Evolutionary conservation across 805 yeast genomes (phyloP), one percentile per base, ranked within the genome.

Genomic region (Starmera caribaea): DNA sequence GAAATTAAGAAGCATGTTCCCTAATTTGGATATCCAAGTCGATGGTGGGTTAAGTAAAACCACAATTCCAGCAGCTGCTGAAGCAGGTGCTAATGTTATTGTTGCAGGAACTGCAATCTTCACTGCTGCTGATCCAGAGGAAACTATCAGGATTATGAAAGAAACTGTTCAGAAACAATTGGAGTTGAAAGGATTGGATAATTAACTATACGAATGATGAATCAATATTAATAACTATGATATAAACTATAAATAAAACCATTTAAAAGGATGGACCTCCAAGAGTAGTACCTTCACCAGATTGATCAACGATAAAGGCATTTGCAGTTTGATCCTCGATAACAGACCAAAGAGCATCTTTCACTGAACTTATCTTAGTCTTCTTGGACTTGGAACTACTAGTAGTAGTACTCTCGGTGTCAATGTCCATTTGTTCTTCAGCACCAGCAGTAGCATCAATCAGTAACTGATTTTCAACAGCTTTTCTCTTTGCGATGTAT

Each of bases 71-170:
- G 72, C 68, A 15, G 97, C 97, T 33, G 96, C 97, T n/a, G 72
- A 75, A 39, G 97, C 97, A 10, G 98, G 98, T 41, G 98, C 98
- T 38, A 92, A 92, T 56, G 96, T 89, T 36, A 88, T 92, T 55
- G 98, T 92, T 36, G 97, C 98, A 4, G 98, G 98, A 35, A 90
- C 97, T 13, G 74, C 95, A 37, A 94, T 90, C 13, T 92, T 89
- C 67, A 79, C 79, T 43, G 95, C 97, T 8, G 68, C 72, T 10
- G 80, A 81, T 48, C 96, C 97, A 16, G 66, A 65, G 10, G 82
- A 76, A 48, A 82, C 87, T 49, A 89, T 92, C 49, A 65, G 65
- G 38, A 71, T 71, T 50, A 68, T 89, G 66, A 79, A 87, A 53
- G 65, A 58, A 24, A 69, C 76, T 28, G 96, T 89, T 30, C 60